Conservation (phyloP, 176 grass and related monocot genomes). For the Tillandsia fasciculata region DNA sequence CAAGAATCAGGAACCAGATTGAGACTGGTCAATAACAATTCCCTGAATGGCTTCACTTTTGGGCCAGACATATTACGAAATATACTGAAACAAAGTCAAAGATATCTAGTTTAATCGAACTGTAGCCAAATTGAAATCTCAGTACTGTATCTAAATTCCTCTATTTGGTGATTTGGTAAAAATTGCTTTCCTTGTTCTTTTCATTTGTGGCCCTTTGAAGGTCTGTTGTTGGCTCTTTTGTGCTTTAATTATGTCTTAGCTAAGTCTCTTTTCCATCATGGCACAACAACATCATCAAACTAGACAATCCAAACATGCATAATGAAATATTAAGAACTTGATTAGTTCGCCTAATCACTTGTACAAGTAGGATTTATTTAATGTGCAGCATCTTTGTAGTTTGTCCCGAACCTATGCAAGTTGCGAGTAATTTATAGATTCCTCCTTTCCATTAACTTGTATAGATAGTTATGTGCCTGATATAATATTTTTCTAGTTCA, state of each 20-base stretch:
- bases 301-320: background rate
- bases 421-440: conserved; percentile 4
- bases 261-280: background rate
- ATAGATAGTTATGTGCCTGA: background rate
- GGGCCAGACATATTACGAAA: no score
- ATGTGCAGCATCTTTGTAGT: background rate
- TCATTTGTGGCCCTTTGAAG: no score
- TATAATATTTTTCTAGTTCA: background rate
- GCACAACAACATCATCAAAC: background rate
- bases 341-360: conserved; percentile 22
- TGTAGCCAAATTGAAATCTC: no score
- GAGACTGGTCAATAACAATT: no score
- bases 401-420: conserved; percentile 10
- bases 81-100: no score
- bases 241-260: background rate
- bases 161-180: no score
- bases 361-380: conserved; percentile 19
- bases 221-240: background rate
- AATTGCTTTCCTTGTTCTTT: no score
- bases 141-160: no score
- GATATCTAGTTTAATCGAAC: no score
- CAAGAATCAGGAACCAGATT: no score
- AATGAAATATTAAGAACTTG: conserved; percentile 4
- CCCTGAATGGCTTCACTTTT: no score
- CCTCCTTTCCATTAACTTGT: background rate